Evolutionary conservation across 2,329 filamentous ascomycete genomes (phyloP).

Genomic region (Xylaria sp.): DNA sequence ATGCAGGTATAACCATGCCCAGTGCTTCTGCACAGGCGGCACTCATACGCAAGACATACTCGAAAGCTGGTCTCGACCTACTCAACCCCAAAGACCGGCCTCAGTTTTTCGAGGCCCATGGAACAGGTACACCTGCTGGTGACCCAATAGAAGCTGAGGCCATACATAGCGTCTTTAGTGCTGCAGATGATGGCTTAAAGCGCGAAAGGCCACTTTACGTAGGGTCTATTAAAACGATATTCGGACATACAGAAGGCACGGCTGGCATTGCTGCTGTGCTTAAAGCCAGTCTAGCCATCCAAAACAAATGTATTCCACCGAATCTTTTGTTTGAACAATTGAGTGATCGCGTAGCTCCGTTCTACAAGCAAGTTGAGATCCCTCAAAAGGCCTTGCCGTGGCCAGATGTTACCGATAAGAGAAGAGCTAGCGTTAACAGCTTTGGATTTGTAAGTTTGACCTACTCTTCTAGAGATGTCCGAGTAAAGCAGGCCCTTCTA

Average conservation of each 20-base stretch:
- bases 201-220: conserved; percentile 14
- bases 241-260: conserved; percentile 29
- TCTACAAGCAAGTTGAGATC: not conserved
- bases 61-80: not conserved
- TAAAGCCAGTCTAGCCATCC: conserved; percentile 14
- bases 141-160: not conserved
- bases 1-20: not conserved
- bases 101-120: conserved; percentile 20
- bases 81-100: not conserved
- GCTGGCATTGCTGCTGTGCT: conserved; percentile 23
- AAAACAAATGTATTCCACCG: not conserved
- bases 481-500: not conserved
- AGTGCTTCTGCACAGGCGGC: not conserved
- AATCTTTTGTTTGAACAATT: not conserved
- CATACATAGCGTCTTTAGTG: not conserved
- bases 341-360: not conserved
- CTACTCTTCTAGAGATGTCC: not conserved
- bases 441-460: not conserved
- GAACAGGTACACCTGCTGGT: not conserved
- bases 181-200: not conserved
- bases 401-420: not conserved
- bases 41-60: not conserved
- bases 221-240: conserved; percentile 21
- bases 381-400: not conserved
- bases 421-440: not conserved